These are phyloP conservation scores for Hansenula sp. DNA, from an alignment of 1,139 yeast genomes.

Conservation along the genomic window DNA sequence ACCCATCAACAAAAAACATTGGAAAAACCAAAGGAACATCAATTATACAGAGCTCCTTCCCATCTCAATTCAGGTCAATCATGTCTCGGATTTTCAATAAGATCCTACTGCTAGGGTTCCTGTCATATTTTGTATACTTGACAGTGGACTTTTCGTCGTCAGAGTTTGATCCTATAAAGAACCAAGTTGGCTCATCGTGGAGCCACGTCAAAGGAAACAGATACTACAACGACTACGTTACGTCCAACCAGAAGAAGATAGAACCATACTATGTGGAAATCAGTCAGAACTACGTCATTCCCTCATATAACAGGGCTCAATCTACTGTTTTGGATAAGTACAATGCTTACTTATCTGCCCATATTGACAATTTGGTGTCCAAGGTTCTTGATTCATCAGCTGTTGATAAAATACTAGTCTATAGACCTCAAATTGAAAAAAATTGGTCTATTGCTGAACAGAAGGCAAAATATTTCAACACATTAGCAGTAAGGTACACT, in stretches of 20 bases:
- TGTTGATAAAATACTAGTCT: constrained; percentile 1
- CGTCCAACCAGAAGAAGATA: constrained; percentile 12
- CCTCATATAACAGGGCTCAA: constrained; percentile 6
- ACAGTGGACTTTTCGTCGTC: not conserved
- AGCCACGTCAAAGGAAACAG: constrained; percentile 4
- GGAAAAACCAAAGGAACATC: too few species aligned
- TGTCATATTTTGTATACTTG: not conserved
- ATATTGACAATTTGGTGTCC: constrained; percentile 5
- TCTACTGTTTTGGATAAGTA: constrained; percentile 8
- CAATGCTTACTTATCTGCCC: constrained; percentile 10
- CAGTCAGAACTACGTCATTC: constrained; percentile 9
- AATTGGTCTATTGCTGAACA: not conserved
- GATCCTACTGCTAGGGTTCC: not conserved
- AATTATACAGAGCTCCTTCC: too few species aligned
- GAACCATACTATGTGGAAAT: constrained; percentile 8
- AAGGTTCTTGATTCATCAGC: constrained; percentile 10
- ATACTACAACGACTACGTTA: constrained; percentile 15
- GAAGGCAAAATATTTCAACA: not conserved
- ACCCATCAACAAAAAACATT: too few species aligned
- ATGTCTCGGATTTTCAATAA: not conserved
- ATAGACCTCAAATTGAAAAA: constrained; percentile 3
- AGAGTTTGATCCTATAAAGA: not conserved
- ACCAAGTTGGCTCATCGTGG: not conserved
- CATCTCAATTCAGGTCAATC: too few species aligned
- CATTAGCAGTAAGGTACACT: not conserved